phyloP scores from a whole-genome alignment of 306 rosid species.

The Herpetospermum pedunculosum region DNA sequence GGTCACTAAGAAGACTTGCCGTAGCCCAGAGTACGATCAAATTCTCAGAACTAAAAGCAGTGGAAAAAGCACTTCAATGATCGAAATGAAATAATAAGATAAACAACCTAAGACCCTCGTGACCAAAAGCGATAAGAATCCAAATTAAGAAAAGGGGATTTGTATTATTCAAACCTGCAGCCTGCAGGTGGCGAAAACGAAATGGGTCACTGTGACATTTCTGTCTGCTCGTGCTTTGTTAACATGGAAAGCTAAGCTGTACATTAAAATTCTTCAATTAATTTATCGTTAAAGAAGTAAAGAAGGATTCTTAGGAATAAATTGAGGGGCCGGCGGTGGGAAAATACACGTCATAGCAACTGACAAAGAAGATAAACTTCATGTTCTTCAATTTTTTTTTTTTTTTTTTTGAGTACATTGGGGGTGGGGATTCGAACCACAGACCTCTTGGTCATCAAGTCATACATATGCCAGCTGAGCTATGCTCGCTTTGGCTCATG shows the following conservation, averaged over 20 bases:
- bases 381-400: no score
- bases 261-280: background rate
- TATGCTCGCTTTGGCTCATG: no score
- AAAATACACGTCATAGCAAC: background rate
- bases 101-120: background rate
- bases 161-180: background rate
- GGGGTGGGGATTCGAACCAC: no score
- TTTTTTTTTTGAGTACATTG: no score
- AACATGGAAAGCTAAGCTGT: background rate
- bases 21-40: background rate
- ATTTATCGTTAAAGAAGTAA: background rate
- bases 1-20: constrained; percentile 1
- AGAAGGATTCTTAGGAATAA: no score
- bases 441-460: no score
- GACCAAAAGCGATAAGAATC: background rate
- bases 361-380: background rate
- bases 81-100: background rate
- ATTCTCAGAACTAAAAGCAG: background rate
- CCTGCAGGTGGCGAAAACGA: background rate
- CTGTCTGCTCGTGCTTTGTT: background rate
- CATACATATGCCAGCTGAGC: no score
- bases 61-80: background rate
- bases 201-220: background rate
- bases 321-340: background rate
- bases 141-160: background rate